Base-by-base conservation (phyloP, 305 asterid species). In the Lippia alba region DNA sequence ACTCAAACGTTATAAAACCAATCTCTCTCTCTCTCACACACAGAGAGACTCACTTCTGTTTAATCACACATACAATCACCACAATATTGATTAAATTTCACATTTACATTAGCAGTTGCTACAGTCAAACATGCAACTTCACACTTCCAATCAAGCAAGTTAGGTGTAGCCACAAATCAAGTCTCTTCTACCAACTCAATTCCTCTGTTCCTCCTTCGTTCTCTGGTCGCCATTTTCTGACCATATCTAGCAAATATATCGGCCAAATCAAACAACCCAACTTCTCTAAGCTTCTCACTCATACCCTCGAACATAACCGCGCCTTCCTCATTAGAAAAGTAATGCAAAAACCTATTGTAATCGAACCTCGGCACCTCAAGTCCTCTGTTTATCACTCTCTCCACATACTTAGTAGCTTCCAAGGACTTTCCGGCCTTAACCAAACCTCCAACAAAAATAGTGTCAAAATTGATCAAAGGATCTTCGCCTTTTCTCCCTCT, bases 361-460 rank as follows among this genome's bases (percentile, higher is more conserved):
- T 91, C 97, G 81, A 94, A 94, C 69, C 96, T 88, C 7, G 95
- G 97, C 75, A 91, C 97, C 78, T 86, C 91, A 66, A 82, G 50
- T 33, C 91, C 88, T 56, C 91, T 82, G 64, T 86, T 71, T 34
- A 87, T 12, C 70, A 85, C 79, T 72, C 99, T 89, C 84, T 89
- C 97, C 64, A 87, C 92, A 71, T 91, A 94, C 81, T 91, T 94
- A 2, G 78, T 83, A 0, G 90, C 97, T 20, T 89, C 97, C 76
- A 84, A 64, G 0, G 83, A 74, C 73, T 87, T 91, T 72, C 95
- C 95, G 0, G 80, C 90, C 89, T 88, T 89, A 41, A 87, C 76
- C 86, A 94, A 78, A 12, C 99, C 99, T 64, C 99, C 97, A n/a
- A 94, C 84, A 46, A 94, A 94, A 40, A 94, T 91, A 17, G 96